Evolutionary conservation across 768 basidiomycete genomes (phyloP).

Genomic region (Cystofilobasidium capitatum): DNA sequence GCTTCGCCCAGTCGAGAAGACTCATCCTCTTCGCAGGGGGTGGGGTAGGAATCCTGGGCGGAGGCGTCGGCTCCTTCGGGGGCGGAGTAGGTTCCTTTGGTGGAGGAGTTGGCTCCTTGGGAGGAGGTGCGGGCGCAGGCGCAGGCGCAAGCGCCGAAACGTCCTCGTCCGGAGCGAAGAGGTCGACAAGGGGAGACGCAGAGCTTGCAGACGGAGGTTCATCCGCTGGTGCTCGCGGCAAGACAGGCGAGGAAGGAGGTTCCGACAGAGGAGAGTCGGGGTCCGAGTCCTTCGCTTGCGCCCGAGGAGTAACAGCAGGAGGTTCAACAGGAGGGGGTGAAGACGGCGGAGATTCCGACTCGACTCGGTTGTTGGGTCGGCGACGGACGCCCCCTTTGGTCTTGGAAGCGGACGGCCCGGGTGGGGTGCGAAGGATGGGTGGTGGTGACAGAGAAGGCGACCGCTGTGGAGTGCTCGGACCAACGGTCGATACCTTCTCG

Average conservation of each 20-base stretch:
- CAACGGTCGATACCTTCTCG: too few relatives aligned
- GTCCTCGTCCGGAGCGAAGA: neutral
- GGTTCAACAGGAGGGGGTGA: slow-evolving; percentile 1
- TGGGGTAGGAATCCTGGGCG: slow-evolving; percentile 12
- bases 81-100: slow-evolving; percentile 7
- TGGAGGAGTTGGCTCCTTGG: neutral
- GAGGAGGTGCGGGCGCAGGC: neutral
- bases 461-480: neutral
- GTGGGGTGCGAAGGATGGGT: neutral
- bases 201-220: too few relatives aligned
- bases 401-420: slow-evolving; percentile 1
- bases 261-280: neutral
- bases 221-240: neutral
- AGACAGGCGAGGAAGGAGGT: neutral
- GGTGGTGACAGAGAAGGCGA: neutral
- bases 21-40: slow-evolving; percentile 26
- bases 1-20: slow-evolving; percentile 23
- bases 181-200: neutral
- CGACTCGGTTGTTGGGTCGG: slow-evolving; percentile 20
- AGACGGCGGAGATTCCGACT: slow-evolving; percentile 19
- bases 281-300: neutral
- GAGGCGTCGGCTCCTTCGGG: slow-evolving; percentile 8
- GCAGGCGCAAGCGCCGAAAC: neutral
- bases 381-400: slow-evolving; percentile 6
- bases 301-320: neutral